phyloP scores from a whole-genome alignment of 192 early-diverging fungal genomes.

The Backusella luteola region DNA sequence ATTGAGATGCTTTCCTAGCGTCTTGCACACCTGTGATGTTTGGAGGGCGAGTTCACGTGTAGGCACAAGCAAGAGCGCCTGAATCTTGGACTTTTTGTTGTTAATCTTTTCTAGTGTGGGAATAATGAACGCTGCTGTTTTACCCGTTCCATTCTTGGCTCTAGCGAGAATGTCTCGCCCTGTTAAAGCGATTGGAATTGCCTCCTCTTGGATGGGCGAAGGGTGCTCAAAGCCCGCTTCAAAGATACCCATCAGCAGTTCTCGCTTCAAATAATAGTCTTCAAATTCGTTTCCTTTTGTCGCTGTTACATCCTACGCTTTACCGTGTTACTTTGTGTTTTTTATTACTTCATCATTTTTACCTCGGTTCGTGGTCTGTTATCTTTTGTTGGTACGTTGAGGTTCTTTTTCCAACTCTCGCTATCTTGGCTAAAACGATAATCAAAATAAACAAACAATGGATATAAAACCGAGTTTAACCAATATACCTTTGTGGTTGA shows the following conservation, averaged over 20 bases:
- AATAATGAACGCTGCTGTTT: slow-evolving; percentile 98
- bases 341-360: slow-evolving; percentile 2
- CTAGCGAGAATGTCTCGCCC: slow-evolving; percentile 97
- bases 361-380: slow-evolving; percentile 86
- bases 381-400: slow-evolving; percentile 84
- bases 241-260: slow-evolving; percentile 98
- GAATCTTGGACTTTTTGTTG: slow-evolving; percentile 80
- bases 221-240: slow-evolving; percentile 99
- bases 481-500: background rate
- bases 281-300: slow-evolving; percentile 99
- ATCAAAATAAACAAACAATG: background rate
- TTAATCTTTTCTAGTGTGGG: slow-evolving; percentile 94
- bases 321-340: background rate
- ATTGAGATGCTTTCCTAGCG: slow-evolving; percentile 92
- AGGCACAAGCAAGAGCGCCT: slow-evolving; percentile 92
- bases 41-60: slow-evolving; percentile 98
- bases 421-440: slow-evolving; percentile 49
- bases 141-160: slow-evolving; percentile 93
- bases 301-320: slow-evolving; percentile 83
- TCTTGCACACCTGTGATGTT: slow-evolving; percentile 98
- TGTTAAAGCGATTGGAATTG: slow-evolving; percentile 95
- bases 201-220: slow-evolving; percentile 98
- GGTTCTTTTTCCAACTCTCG: slow-evolving; percentile 74
- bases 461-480: background rate
- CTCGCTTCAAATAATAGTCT: slow-evolving; percentile 96